Percentiles rank a stretch among this genome's conserved stretches.
Evolutionary conservation across 1,284 basidiomycete genomes (phyloP).

Genomic region (Austroboletus olivaceoglutinosus): DNA sequence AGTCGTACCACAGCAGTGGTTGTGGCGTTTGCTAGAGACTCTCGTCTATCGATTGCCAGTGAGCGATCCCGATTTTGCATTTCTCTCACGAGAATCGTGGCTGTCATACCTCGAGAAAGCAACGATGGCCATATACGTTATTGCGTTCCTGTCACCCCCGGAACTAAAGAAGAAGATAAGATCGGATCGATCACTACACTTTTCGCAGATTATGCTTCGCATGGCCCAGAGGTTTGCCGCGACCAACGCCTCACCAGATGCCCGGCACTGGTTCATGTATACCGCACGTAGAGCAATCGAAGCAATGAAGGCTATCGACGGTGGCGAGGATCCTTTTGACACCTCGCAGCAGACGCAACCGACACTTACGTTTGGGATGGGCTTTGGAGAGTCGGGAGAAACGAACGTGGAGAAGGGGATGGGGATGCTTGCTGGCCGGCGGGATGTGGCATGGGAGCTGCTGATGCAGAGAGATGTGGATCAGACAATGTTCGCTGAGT

Average conservation of each 20-base stretch:
- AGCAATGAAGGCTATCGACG: conserved; percentile 82
- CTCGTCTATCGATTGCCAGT: conserved; percentile 84
- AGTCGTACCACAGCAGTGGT: conserved; percentile 54
- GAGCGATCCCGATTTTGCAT: conserved; percentile 71
- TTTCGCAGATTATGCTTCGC: conserved; percentile 62
- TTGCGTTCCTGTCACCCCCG: conserved; percentile 82
- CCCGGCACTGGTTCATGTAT: conserved; percentile 56
- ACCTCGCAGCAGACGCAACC: conserved; percentile 54
- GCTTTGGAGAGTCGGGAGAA: conserved; percentile 71
- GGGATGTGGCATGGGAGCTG: conserved; percentile 66
- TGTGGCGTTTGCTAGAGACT: conserved; percentile 64
- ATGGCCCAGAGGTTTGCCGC: conserved; percentile 61
- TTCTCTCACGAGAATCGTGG: conserved; percentile 66
- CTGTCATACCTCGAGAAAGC: conserved; percentile 78
- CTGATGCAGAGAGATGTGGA: conserved; percentile 69
- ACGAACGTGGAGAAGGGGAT: conserved; percentile 62
- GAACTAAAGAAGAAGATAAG: conserved; percentile 71
- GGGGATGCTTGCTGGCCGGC: conserved; percentile 72
- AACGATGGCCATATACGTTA: conserved; percentile 79
- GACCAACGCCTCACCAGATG: conserved; percentile 43
- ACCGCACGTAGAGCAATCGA: conserved; percentile 79
- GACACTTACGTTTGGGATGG: conserved; percentile 70
- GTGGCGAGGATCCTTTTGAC: conserved; percentile 72
- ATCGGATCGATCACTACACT: conserved; percentile 53
- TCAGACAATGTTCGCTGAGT: conserved; percentile 65